phyloP scores from a whole-genome alignment of 2,329 filamentous ascomycete genomes.

The Penicillium sp. region DNA sequence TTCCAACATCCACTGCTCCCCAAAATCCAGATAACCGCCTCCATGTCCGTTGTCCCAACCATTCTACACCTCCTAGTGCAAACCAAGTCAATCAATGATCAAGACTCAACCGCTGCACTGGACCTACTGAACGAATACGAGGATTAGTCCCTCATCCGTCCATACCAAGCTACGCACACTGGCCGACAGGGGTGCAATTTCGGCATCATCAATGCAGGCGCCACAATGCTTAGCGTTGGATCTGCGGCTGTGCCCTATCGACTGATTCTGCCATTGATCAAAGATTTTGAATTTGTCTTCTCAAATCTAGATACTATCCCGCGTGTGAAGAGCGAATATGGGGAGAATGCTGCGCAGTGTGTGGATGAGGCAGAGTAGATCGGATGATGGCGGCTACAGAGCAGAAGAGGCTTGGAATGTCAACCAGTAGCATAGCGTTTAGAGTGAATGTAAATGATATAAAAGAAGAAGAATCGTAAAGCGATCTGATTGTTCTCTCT shows the following conservation, averaged over 20 bases:
- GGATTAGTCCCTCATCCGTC: constrained; percentile 45
- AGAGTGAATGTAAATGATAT: not conserved
- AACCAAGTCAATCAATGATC: constrained; percentile 37
- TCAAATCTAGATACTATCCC: no score
- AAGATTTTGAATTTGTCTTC: constrained; percentile 54
- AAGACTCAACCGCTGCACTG: constrained; percentile 31
- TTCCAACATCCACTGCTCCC: constrained; percentile 47
- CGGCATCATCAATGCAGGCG: constrained; percentile 31
- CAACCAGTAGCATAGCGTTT: not conserved
- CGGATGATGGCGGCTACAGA: no score
- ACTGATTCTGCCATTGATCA: constrained; percentile 69
- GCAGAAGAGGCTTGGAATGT: no score
- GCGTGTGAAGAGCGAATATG: no score
- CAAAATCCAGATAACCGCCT: constrained; percentile 39
- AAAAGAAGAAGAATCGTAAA: constrained; percentile 9
- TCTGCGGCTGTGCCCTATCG: constrained; percentile 68
- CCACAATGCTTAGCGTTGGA: constrained; percentile 61
- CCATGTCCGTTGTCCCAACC: constrained; percentile 44
- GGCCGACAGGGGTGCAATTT: constrained; percentile 37
- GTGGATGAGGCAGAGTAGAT: no score
- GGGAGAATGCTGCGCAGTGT: no score
- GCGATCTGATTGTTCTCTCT: constrained; percentile 19
- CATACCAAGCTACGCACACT: constrained; percentile 31
- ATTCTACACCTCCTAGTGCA: constrained; percentile 44
- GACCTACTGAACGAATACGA: constrained; percentile 45